These are phyloP conservation scores for Pythium biforme DNA, from an alignment of 352 stramenopile species.

Conservation along the genomic window DNA sequence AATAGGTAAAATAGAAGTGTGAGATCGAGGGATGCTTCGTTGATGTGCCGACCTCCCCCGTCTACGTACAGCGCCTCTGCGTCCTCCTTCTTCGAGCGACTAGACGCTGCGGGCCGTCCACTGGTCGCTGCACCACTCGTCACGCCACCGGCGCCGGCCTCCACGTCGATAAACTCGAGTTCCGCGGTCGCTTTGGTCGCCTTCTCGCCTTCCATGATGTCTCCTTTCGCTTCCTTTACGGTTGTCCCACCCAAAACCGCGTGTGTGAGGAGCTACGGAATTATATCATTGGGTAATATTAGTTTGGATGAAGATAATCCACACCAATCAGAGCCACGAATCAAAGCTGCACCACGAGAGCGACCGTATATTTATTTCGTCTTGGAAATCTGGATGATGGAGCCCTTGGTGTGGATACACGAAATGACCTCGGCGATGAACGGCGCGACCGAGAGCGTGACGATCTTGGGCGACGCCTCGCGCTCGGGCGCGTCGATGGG, in stretches of 20 bases:
- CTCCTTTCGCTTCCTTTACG: not conserved
- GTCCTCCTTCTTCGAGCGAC: conserved; percentile 36
- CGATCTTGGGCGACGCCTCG: conserved; percentile 63
- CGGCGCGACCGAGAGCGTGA: conserved; percentile 80
- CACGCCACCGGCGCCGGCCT: conserved; percentile 25
- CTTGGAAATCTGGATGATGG: conserved; percentile 80
- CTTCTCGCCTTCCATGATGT: conserved; percentile 48
- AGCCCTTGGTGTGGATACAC: conserved; percentile 86
- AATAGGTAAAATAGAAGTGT: not conserved
- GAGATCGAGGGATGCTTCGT: not conserved
- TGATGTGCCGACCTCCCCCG: not conserved
- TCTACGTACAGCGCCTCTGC: conserved; percentile 59
- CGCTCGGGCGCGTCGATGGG: conserved; percentile 37
- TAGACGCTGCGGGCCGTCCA: conserved; percentile 18
- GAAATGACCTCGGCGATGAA: conserved; percentile 90
- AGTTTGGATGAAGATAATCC: too few species aligned
- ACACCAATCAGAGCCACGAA: too few species aligned
- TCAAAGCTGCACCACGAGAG: not conserved
- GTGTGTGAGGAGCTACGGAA: conserved; percentile 4
- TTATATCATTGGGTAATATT: conserved; percentile 16
- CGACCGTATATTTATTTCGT: conserved; percentile 53
- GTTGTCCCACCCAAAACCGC: not conserved
- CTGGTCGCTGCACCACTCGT: conserved; percentile 4
- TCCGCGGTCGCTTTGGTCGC: conserved; percentile 63
- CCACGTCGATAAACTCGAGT: conserved; percentile 81